Conservation (phyloP, 2,329 filamentous ascomycete species). For the Trichoderma simmonsii region DNA sequence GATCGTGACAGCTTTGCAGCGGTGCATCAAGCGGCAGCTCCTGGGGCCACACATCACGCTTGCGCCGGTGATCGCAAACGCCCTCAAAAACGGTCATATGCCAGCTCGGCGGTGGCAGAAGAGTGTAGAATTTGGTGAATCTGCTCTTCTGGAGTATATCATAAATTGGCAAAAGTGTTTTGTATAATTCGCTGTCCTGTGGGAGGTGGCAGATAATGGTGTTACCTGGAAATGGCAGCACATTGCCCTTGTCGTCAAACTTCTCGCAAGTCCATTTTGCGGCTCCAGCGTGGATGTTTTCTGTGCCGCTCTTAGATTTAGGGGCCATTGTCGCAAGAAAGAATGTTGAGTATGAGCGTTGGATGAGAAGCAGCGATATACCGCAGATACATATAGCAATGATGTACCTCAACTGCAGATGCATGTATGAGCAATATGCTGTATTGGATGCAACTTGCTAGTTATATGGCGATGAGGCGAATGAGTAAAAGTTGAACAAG, state of each 20-base stretch:
- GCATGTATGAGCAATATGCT: background rate
- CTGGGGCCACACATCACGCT: background rate
- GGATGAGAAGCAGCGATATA: background rate
- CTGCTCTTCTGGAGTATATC: background rate
- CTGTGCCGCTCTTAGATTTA: background rate
- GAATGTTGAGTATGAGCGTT: background rate
- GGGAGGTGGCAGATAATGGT: background rate
- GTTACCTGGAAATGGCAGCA: background rate
- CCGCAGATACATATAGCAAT: background rate
- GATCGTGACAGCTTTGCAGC: background rate
- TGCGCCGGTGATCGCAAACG: background rate
- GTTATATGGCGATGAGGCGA: background rate
- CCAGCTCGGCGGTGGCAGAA: background rate
- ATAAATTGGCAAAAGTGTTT: background rate
- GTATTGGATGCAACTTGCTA: background rate
- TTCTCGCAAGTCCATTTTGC: background rate
- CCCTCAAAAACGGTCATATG: constrained; percentile 1
- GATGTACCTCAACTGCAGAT: background rate
- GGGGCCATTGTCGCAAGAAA: background rate
- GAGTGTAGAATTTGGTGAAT: background rate
- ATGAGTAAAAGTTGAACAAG: background rate
- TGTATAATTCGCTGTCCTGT: background rate
- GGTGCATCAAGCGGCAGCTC: background rate
- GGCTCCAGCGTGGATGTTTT: background rate
- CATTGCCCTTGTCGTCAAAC: background rate